These are phyloP conservation scores for Cardamine resedifolia DNA, from an alignment of 345 rosid species.

Conservation along the genomic window DNA sequence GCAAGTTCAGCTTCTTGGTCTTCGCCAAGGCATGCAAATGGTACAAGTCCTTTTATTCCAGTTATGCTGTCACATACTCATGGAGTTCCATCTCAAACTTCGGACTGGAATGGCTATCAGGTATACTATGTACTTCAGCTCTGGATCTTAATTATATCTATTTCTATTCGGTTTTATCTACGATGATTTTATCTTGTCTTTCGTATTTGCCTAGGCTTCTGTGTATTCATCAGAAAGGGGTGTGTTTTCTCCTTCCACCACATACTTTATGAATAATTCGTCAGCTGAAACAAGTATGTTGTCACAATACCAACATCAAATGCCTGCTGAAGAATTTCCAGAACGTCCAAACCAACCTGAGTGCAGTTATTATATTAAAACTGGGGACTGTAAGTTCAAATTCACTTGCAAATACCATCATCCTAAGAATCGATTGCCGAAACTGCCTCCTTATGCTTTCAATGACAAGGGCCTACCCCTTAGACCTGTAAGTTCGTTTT, in stretches of 20 bases:
- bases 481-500: slow-evolving; percentile 76
- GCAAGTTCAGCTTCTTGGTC: slow-evolving; percentile 66
- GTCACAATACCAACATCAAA: slow-evolving; percentile 50
- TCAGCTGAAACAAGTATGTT: slow-evolving; percentile 46
- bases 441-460: slow-evolving; percentile 52
- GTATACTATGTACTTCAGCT: slow-evolving; percentile 42
- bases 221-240: slow-evolving; percentile 54
- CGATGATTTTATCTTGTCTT: not conserved
- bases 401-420: slow-evolving; percentile 88
- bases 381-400: slow-evolving; percentile 89
- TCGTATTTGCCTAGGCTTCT: slow-evolving; percentile 51
- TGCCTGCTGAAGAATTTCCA: slow-evolving; percentile 70
- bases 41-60: slow-evolving; percentile 56
- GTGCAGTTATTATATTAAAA: slow-evolving; percentile 72
- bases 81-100: slow-evolving; percentile 54
- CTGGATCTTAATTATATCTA: not conserved
- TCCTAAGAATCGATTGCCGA: slow-evolving; percentile 59
- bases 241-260: slow-evolving; percentile 46
- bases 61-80: slow-evolving; percentile 58
- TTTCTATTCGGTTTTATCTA: not conserved
- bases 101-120: slow-evolving; percentile 92
- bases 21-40: slow-evolving; percentile 57
- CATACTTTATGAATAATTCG: slow-evolving; percentile 45
- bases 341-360: slow-evolving; percentile 95
- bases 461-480: slow-evolving; percentile 92